phyloP scores from a whole-genome alignment of 176 grass and related monocot species.

The Cenchrus fungigraminus region DNA sequence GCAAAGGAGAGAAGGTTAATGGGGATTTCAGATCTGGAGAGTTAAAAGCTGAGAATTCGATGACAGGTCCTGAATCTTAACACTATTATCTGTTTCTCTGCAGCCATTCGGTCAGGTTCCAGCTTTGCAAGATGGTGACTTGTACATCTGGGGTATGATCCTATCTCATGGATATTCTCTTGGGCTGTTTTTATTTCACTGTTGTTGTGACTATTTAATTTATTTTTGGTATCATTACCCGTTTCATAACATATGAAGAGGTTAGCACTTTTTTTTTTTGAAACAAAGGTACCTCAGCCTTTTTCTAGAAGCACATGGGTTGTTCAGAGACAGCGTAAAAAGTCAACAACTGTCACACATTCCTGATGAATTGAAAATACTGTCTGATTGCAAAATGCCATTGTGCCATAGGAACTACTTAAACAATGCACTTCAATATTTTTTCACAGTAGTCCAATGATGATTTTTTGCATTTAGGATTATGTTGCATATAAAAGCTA shows the following conservation, averaged over 20 bases:
- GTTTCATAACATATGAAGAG: constrained; percentile 1
- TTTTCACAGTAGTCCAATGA: not conserved
- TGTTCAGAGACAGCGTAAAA: not conserved
- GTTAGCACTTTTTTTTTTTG: not conserved
- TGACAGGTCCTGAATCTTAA: constrained; percentile 12
- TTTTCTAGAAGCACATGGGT: not conserved
- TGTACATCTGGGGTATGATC: constrained; percentile 48
- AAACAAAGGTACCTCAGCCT: not conserved
- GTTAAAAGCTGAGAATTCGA: not conserved
- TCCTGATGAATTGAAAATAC: not conserved
- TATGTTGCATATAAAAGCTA: not conserved
- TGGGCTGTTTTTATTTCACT: not conserved
- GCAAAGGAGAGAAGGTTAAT: not conserved
- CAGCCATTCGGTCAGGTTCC: constrained; percentile 77
- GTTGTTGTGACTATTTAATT: not conserved
- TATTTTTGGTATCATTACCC: not conserved
- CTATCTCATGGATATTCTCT: constrained; percentile 1
- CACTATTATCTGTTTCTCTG: constrained; percentile 32
- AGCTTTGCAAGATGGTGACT: constrained; percentile 68
- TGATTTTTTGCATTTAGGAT: not conserved
- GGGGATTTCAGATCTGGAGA: not conserved
- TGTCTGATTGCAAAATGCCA: not conserved
- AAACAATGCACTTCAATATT: not conserved
- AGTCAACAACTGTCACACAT: not conserved
- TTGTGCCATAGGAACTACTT: not conserved